A percentile compares a stretch with the other conserved stretches of the same genome.
Conservation (phyloP, 345 rosid genomes). For the Corymbia maculata region DNA sequence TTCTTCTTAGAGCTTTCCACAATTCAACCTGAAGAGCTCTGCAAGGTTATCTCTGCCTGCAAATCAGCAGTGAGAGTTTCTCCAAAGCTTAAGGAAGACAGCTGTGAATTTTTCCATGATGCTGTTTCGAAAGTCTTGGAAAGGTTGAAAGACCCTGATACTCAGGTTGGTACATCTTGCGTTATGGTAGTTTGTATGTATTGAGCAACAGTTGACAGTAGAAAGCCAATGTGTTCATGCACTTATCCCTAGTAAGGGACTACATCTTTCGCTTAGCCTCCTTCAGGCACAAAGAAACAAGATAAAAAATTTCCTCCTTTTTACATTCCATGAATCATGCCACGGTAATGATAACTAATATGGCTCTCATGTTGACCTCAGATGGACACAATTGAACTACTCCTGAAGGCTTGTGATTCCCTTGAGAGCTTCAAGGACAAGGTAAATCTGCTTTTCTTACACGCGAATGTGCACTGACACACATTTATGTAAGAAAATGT, state of each 20-base stretch:
- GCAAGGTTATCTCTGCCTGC: slow-evolving; percentile 56
- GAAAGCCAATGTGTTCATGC: background rate
- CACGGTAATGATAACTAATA: background rate
- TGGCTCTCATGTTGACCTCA: slow-evolving; percentile 1
- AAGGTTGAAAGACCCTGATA: slow-evolving; percentile 81
- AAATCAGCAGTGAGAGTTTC: slow-evolving; percentile 15
- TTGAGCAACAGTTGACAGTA: background rate
- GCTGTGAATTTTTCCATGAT: slow-evolving; percentile 57
- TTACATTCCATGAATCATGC: background rate
- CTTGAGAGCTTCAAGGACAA: slow-evolving; percentile 37
- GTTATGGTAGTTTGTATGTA: background rate
- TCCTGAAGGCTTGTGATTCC: slow-evolving; percentile 73
- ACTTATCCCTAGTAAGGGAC: background rate
- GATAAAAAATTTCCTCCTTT: background rate
- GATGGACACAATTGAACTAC: slow-evolving; percentile 61
- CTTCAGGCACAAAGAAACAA: background rate
- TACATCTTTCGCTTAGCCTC: background rate
- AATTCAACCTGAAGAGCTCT: slow-evolving; percentile 41
- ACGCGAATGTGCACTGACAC: background rate
- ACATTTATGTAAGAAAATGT: background rate
- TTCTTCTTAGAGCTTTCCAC: slow-evolving; percentile 53
- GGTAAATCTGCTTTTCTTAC: slow-evolving; percentile 25
- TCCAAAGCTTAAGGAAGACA: slow-evolving; percentile 36
- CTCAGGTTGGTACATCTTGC: slow-evolving; percentile 46
- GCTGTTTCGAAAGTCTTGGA: slow-evolving; percentile 48